Conservation (phyloP, 805 yeast genomes). For the Candida golubevii region DNA sequence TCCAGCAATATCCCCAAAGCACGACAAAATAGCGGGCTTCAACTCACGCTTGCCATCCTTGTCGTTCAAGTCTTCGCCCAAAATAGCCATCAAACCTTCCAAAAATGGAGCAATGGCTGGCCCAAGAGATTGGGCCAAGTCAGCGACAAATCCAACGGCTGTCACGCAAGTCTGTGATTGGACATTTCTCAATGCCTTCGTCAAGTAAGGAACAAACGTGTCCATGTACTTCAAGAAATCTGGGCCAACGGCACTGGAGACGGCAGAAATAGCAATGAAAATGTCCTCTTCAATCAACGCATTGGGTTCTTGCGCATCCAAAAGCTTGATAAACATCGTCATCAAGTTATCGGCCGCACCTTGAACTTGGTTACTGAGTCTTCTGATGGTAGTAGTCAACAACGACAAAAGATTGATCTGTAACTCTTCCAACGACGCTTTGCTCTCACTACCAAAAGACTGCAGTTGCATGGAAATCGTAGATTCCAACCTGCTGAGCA, state of each 20-base stretch:
- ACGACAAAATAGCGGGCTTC: constrained; percentile 82
- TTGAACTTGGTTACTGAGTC: constrained; percentile 62
- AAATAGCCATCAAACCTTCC: constrained; percentile 74
- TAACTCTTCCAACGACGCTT: constrained; percentile 76
- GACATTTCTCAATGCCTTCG: constrained; percentile 72
- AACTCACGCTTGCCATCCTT: constrained; percentile 71
- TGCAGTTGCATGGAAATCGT: constrained; percentile 57
- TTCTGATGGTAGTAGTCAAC: constrained; percentile 77
- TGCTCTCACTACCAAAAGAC: constrained; percentile 63
- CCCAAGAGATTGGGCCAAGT: constrained; percentile 86
- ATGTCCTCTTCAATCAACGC: constrained; percentile 91
- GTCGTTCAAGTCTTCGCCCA: constrained; percentile 69
- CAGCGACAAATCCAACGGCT: constrained; percentile 94
- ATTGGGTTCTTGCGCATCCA: constrained; percentile 55
- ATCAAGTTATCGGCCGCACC: constrained; percentile 78
- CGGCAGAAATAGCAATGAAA: constrained; percentile 84
- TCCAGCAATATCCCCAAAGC: constrained; percentile 94
- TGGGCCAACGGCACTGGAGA: constrained; percentile 75
- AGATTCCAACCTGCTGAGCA: constrained; percentile 64
- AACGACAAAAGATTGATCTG: constrained; percentile 78
- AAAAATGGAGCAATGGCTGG: constrained; percentile 67
- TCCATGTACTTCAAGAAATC: constrained; percentile 73
- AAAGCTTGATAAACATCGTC: constrained; percentile 72
- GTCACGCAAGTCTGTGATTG: constrained; percentile 82
- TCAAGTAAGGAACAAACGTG: constrained; percentile 77